Evolutionary conservation across 1,284 basidiomycete species (phyloP), one percentile per base, ranked within the genome.

Genomic region (Cryptococcus sp.): DNA sequence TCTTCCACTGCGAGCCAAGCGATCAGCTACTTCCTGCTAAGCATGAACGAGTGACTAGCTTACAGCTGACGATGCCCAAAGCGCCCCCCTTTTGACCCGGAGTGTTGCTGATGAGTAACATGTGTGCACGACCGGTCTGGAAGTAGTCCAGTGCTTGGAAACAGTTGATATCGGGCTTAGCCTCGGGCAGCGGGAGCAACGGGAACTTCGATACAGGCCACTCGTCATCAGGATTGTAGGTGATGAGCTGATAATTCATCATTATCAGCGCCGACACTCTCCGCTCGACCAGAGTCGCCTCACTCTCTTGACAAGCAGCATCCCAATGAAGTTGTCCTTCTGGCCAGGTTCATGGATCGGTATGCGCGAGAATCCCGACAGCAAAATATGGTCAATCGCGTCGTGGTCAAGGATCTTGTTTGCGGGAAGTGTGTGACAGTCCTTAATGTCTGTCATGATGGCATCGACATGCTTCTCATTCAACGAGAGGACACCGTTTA

Each of bases 91-190:
- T 82, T 46, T 83, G 78, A 0, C 93, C 93, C 0, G 93, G 93
- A 0, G 89, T 89, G 13, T 82, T 82, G 66, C 89, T 93, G 40
- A 99, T 86, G 23, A 99, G 81, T 22, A 99, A 82, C 64, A 98
- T 83, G 78, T 99, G 95, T 0, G 93, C 91, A 51, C 93, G 87
- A 7, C 95, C 95, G 3, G 93, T 95, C 83, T 98, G 95, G 83
- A 91, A 93, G 69, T 76, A 81, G 68, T 80, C 78, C 48, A 77
- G 69, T 8, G 80, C 80, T 71, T 83, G 79, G 64, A 79, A 76
- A 89, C 91, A 93, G 89, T 78, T 93, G 90, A 77, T 92, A 20
- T 87, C 85, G 1, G 91, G 90, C 35, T 82, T 83, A 7, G 93
- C 93, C 80, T 99, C 94, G 0, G 95, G 95, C 3, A 98, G 78